phyloP scores from a whole-genome alignment of 2,329 filamentous ascomycete species.

The Scedosporium aurantiacum region DNA sequence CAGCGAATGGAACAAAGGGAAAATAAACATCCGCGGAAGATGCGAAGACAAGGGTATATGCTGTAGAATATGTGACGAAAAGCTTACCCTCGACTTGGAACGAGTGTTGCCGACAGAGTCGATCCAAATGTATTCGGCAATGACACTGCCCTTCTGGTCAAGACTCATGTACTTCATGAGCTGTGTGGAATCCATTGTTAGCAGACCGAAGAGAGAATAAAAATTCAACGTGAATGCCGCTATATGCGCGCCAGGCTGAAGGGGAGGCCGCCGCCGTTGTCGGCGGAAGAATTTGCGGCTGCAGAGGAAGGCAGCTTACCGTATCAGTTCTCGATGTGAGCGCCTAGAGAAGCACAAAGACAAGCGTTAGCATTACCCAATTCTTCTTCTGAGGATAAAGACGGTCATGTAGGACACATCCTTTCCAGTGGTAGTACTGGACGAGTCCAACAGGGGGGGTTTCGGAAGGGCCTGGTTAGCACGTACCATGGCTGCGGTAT shows the following conservation, averaged over 20 bases:
- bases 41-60: conserved; percentile 11
- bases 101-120: conserved; percentile 73
- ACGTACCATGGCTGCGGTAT: conserved; percentile 8
- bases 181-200: conserved; percentile 32
- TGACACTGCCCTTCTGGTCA: conserved; percentile 77
- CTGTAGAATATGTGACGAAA: conserved; percentile 11
- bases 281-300: not conserved
- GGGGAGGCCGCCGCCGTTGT: not conserved
- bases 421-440: not conserved
- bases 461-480: not conserved
- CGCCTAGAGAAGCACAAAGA: not conserved
- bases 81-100: conserved; percentile 89
- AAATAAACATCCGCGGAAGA: conserved; percentile 4
- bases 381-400: not conserved
- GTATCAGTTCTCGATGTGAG: conserved; percentile 4
- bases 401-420: not conserved
- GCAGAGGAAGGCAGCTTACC: not conserved
- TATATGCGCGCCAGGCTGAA: not conserved
- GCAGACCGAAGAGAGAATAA: too few species aligned
- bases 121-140: conserved; percentile 97
- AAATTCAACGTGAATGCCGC: not conserved
- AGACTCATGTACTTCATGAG: conserved; percentile 86
- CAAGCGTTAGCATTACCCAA: not conserved
- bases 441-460: not conserved
- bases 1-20: not conserved